Evolutionary conservation across 148 eudicot species (phyloP).

Genomic region (Cornus kousa): DNA sequence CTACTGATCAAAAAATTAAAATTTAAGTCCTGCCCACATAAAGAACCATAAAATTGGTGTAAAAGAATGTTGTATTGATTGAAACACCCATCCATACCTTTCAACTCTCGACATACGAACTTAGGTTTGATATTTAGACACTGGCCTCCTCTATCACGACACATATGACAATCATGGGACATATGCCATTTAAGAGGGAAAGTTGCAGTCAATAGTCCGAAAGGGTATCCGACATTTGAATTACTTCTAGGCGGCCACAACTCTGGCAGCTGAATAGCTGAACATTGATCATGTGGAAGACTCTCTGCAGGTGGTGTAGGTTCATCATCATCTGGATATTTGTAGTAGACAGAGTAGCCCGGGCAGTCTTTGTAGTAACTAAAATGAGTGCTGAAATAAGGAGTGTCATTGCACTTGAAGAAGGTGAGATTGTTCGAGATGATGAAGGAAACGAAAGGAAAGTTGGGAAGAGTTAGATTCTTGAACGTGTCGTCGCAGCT

Average conservation of each 20-base stretch:
- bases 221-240: background rate
- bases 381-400: no score
- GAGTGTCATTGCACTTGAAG: background rate
- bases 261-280: background rate
- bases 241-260: no score
- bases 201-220: background rate
- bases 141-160: no score
- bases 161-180: background rate
- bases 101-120: no score
- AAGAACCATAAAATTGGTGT: no score
- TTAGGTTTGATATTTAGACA: no score
- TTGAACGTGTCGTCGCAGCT: background rate
- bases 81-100: no score
- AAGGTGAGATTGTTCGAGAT: background rate
- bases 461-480: conserved; percentile 8
- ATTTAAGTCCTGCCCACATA: no score
- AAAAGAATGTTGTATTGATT: no score
- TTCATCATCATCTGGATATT: background rate
- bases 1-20: no score
- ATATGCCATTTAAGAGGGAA: background rate
- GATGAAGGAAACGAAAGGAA: conserved; percentile 14
- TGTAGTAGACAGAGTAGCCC: conserved; percentile 2
- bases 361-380: background rate
- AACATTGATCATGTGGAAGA: background rate
- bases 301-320: background rate